phyloP scores from a whole-genome alignment of 306 rosid genomes.

The Dryas drummondii region DNA sequence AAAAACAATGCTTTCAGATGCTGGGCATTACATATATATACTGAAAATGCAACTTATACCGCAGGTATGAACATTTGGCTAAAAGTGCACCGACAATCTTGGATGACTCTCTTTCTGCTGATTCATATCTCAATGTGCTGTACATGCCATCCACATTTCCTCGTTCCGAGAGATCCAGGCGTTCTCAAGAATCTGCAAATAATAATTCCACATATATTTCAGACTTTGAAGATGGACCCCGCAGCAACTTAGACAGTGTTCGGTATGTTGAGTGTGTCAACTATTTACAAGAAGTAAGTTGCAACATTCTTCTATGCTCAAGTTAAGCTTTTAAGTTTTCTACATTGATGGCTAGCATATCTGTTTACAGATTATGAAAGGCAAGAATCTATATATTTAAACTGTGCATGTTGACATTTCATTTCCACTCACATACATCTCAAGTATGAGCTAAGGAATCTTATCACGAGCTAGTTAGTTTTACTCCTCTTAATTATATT shows the following conservation, averaged over 20 bases:
- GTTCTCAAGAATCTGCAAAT: conserved; percentile 59
- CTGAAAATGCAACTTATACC: conserved; percentile 39
- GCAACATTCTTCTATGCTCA: conserved; percentile 8
- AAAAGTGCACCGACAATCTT: conserved; percentile 95
- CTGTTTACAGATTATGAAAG: background rate
- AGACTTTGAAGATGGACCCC: conserved; percentile 87
- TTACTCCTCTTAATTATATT: background rate
- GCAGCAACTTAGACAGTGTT: conserved; percentile 80
- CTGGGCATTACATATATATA: conserved; percentile 20
- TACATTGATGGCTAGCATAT: conserved; percentile 11
- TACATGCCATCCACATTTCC: conserved; percentile 96
- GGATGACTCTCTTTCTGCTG: conserved; percentile 99
- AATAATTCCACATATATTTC: conserved; percentile 52
- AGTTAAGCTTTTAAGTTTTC: conserved; percentile 26
- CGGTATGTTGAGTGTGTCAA: conserved; percentile 83
- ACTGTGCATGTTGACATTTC: background rate
- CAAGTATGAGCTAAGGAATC: background rate
- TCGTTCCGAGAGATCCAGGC: conserved; percentile 90
- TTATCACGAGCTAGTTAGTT: background rate
- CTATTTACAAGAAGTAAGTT: conserved; percentile 84
- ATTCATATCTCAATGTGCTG: conserved; percentile 92
- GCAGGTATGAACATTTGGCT: conserved; percentile 96
- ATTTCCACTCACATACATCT: background rate
- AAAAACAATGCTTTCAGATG: background rate
- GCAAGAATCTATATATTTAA: background rate